A percentile compares a stretch with the other conserved stretches of the same genome.
Evolutionary conservation across 208 protist genomes (phyloP).

Genomic region (Leishmania major): DNA sequence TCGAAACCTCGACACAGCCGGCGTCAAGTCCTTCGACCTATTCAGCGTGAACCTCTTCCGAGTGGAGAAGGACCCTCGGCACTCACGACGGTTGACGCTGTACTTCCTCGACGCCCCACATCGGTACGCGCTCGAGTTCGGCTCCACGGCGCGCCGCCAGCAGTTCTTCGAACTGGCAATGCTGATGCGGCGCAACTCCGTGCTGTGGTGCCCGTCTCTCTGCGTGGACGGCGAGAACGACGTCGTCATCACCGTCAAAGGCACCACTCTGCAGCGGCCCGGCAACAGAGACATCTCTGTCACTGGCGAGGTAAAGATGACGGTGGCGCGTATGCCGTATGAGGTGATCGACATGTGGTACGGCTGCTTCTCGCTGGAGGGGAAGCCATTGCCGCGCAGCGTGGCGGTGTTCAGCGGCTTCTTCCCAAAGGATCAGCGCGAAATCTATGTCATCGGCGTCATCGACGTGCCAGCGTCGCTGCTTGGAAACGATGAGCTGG

Average conservation of each 20-base stretch:
- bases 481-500: conserved; percentile 52
- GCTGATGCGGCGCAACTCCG: conserved; percentile 62
- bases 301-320: conserved; percentile 55
- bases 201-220: conserved; percentile 78
- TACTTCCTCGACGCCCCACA: conserved; percentile 78
- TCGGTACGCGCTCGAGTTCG: conserved; percentile 76
- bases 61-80: conserved; percentile 53
- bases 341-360: conserved; percentile 85
- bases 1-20: conserved; percentile 53
- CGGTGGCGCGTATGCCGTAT: conserved; percentile 73
- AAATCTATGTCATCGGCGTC: conserved; percentile 77
- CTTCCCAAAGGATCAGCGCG: conserved; percentile 64
- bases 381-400: conserved; percentile 47
- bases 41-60: conserved; percentile 56
- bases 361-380: conserved; percentile 74
- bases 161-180: conserved; percentile 77
- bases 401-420: conserved; percentile 63
- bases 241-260: conserved; percentile 57
- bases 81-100: conserved; percentile 54
- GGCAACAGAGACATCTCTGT: conserved; percentile 28
- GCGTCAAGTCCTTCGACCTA: conserved; percentile 55
- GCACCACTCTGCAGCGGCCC: conserved; percentile 69
- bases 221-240: conserved; percentile 64
- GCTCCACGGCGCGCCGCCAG: conserved; percentile 46
- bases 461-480: conserved; percentile 54